Evolutionary conservation across 164 flowering plant species (phyloP).

Genomic region (Aristolochia contorta): DNA sequence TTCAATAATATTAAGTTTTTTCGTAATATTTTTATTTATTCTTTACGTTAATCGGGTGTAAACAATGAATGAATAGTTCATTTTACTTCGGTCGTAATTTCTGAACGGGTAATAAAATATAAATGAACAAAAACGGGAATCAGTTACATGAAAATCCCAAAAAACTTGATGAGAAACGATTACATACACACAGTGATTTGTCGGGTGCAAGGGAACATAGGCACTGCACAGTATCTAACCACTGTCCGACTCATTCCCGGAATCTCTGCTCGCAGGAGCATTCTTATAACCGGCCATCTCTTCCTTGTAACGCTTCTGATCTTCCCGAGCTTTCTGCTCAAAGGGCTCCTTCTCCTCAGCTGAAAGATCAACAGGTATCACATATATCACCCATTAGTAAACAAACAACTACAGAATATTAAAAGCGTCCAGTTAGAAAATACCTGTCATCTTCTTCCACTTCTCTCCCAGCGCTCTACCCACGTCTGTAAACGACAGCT

Average conservation of each 20-base stretch:
- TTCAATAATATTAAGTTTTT: too few species aligned
- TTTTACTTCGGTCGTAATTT: too few species aligned
- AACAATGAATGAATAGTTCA: too few species aligned
- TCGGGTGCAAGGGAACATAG: too few species aligned
- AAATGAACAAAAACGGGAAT: too few species aligned
- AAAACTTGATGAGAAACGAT: too few species aligned
- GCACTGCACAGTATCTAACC: conserved; percentile 17
- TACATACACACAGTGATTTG: too few species aligned
- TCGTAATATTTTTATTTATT: too few species aligned
- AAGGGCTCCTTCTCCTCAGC: conserved; percentile 84
- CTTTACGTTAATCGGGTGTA: too few species aligned
- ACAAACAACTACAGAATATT: neutral
- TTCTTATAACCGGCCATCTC: conserved; percentile 74
- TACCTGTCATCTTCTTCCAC: conserved; percentile 88
- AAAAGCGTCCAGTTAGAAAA: neutral
- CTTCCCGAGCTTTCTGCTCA: conserved; percentile 66
- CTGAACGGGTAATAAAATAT: too few species aligned
- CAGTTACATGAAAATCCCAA: too few species aligned
- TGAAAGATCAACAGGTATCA: conserved; percentile 12
- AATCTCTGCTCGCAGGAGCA: conserved; percentile 40
- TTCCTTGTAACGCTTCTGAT: conserved; percentile 67
- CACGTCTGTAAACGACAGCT: conserved; percentile 54
- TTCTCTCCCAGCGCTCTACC: conserved; percentile 73
- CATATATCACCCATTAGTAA: neutral
- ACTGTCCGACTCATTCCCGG: conserved; percentile 64